Percentiles rank a stretch among this genome's conserved stretches.
Conservation (phyloP, 495 filamentous ascomycete species). For the Aspergillus incahuasiensis region DNA sequence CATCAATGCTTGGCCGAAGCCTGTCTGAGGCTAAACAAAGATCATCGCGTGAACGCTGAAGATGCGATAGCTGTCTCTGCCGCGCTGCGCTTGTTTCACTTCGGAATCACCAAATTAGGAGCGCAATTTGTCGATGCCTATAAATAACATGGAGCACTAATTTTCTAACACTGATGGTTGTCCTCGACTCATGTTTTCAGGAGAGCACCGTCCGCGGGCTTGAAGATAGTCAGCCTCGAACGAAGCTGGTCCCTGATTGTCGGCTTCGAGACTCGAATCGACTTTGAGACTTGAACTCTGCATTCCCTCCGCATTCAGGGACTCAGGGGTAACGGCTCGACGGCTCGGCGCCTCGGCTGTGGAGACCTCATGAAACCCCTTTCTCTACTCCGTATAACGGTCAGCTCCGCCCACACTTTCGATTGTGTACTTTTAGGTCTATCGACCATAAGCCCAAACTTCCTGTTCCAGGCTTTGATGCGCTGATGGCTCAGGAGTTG, state of each 20-base stretch:
- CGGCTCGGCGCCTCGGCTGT: background rate
- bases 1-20: conserved; percentile 12
- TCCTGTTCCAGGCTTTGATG: background rate
- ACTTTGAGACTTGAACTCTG: background rate
- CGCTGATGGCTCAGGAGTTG: too few species aligned
- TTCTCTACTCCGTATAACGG: background rate
- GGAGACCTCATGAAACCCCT: background rate
- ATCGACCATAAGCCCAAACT: too few species aligned
- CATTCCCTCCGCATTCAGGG: background rate
- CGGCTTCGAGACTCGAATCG: background rate
- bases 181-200: background rate
- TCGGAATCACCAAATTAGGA: background rate
- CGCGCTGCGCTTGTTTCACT: conserved; percentile 4
- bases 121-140: background rate
- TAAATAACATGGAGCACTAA: background rate
- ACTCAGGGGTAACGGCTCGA: background rate
- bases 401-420: background rate
- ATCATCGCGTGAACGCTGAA: background rate
- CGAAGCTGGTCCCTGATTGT: background rate
- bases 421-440: background rate
- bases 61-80: background rate
- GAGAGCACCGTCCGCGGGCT: background rate
- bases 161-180: background rate
- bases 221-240: background rate
- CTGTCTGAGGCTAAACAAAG: conserved; percentile 8